These are phyloP conservation scores for Thyridium curvatum DNA, from an alignment of 2,329 filamentous ascomycete genomes.

Conservation along the genomic window DNA sequence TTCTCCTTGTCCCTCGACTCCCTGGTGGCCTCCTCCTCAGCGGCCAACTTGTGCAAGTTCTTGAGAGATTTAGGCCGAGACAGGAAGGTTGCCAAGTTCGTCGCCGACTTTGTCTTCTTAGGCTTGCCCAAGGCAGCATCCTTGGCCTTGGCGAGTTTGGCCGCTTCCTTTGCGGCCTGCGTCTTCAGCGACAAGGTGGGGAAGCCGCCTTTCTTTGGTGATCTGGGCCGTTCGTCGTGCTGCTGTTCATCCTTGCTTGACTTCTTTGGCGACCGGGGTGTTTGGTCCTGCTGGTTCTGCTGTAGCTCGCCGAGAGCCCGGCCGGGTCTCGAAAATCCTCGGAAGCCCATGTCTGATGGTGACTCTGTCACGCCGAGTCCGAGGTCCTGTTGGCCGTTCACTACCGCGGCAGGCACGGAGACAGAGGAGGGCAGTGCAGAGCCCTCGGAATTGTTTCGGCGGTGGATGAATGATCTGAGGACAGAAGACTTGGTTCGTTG, in stretches of 20 bases:
- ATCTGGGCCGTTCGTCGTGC: conserved; percentile 11
- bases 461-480: conserved; percentile 42
- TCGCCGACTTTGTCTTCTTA: conserved; percentile 76
- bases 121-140: conserved; percentile 45
- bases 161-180: conserved; percentile 26
- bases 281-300: conserved; percentile 43
- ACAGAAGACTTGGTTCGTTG: conserved; percentile 43
- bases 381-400: conserved; percentile 10
- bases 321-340: conserved; percentile 30
- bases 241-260: conserved; percentile 20
- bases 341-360: conserved; percentile 17
- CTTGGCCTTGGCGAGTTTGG: conserved; percentile 29
- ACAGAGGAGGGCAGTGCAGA: conserved; percentile 22
- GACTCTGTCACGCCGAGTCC: conserved; percentile 15
- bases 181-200: conserved; percentile 38
- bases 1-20: conserved; percentile 75
- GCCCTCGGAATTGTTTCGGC: conserved; percentile 38
- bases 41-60: conserved; percentile 46
- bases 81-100: conserved; percentile 73
- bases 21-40: conserved; percentile 17
- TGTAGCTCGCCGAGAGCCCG: conserved; percentile 50
- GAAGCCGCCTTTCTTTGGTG: conserved; percentile 37
- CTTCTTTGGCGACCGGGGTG: conserved; percentile 31
- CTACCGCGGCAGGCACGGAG: conserved; percentile 13
- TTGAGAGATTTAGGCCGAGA: conserved; percentile 69